phyloP scores from a whole-genome alignment of 108 stramenopile genomes.

The Skeletonema costatum region DNA sequence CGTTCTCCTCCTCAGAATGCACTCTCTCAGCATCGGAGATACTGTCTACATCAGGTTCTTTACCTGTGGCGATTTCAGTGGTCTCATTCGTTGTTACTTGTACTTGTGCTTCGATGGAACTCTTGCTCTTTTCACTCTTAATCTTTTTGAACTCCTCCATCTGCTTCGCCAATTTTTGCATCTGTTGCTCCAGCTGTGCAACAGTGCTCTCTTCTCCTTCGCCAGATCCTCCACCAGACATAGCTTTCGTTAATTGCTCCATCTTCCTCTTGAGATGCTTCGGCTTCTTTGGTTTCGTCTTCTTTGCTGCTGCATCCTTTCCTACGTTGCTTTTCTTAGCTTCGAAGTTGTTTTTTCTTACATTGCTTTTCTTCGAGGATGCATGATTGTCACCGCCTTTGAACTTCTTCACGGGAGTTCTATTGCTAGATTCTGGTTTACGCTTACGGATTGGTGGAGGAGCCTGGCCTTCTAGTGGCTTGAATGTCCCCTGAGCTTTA shows the following conservation, averaged over 20 bases:
- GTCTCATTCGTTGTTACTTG: background rate
- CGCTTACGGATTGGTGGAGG: constrained; percentile 9
- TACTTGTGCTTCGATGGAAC: background rate
- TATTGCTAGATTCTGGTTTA: background rate
- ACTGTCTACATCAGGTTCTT: constrained; percentile 24
- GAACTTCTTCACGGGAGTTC: background rate
- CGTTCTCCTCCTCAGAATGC: constrained; percentile 34
- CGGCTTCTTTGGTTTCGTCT: constrained; percentile 69
- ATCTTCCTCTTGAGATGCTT: constrained; percentile 87
- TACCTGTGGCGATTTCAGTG: background rate
- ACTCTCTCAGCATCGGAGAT: constrained; percentile 7
- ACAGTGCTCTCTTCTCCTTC: constrained; percentile 18
- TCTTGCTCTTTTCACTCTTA: background rate
- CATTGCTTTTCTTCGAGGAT: background rate
- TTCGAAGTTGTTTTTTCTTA: background rate
- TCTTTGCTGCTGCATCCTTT: constrained; percentile 6
- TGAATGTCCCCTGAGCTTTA: constrained; percentile 24
- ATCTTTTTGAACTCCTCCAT: constrained; percentile 31
- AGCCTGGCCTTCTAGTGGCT: constrained; percentile 8
- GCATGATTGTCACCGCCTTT: background rate
- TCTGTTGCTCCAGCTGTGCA: constrained; percentile 45
- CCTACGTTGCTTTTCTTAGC: background rate
- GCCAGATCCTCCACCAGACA: constrained; percentile 28
- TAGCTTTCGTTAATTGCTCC: constrained; percentile 46
- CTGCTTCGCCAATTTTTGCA: constrained; percentile 41